Conservation (phyloP, 164 flowering plant genomes). For the Vitis rupestris region DNA sequence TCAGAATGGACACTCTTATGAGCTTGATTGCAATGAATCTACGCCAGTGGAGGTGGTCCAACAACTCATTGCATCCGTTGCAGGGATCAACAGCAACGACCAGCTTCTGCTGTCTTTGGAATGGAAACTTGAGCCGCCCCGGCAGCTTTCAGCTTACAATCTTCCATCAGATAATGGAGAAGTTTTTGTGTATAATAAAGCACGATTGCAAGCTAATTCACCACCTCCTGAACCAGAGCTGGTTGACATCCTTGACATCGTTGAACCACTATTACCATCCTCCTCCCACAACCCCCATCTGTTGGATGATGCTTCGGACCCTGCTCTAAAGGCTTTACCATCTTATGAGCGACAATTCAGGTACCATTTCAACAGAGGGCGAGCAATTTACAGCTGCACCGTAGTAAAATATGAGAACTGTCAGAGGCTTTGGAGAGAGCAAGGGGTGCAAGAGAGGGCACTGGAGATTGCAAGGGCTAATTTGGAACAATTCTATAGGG, state of each 20-base stretch:
- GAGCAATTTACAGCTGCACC: constrained; percentile 55
- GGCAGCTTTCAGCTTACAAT: constrained; percentile 67
- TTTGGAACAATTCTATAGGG: constrained; percentile 66
- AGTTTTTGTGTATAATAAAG: constrained; percentile 75
- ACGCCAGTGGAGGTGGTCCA: constrained; percentile 71
- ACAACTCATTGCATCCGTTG: constrained; percentile 52
- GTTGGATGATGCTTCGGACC: constrained; percentile 86
- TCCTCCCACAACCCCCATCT: constrained; percentile 66
- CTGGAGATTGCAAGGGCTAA: constrained; percentile 76
- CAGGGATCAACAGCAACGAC: constrained; percentile 56
- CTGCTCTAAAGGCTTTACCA: constrained; percentile 95
- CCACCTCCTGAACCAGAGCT: constrained; percentile 62
- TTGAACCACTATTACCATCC: constrained; percentile 56
- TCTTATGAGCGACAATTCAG: constrained; percentile 88
- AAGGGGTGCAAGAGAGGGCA: constrained; percentile 85
- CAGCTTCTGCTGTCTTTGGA: constrained; percentile 86
- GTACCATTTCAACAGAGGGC: constrained; percentile 76
- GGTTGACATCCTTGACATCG: constrained; percentile 43
- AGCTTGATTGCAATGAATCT: constrained; percentile 69
- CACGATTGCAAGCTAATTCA: constrained; percentile 57
- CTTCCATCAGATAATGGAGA: constrained; percentile 73
- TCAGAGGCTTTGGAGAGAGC: constrained; percentile 67
- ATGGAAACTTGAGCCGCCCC: constrained; percentile 70
- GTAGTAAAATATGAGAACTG: constrained; percentile 50
- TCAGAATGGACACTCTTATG: constrained; percentile 83